Percentiles rank a stretch among this genome's conserved stretches.
These are phyloP conservation scores for Glycine tomentella DNA, from an alignment of 306 rosid species.

Conservation along the genomic window DNA sequence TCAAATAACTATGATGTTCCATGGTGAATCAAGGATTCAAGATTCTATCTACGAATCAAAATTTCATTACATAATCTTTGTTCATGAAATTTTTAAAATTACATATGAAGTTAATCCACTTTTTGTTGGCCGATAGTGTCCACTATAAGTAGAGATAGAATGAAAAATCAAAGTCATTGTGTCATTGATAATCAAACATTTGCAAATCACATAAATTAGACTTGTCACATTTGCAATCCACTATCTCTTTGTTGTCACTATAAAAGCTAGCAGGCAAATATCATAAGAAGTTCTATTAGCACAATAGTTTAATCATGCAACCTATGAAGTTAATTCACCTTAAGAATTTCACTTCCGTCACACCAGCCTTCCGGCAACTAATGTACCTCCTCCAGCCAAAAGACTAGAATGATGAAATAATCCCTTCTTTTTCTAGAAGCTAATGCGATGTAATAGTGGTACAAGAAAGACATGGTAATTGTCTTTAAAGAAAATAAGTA, in stretches of 20 bases:
- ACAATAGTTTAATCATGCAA: slow-evolving; percentile 18
- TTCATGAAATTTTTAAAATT: slow-evolving; percentile 20
- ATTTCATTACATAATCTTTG: slow-evolving; percentile 22
- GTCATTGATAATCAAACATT: slow-evolving; percentile 38
- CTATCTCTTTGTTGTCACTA: background rate
- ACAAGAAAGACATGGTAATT: background rate
- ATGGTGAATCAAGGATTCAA: background rate
- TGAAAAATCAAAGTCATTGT: slow-evolving; percentile 52
- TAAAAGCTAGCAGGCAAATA: background rate
- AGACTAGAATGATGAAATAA: slow-evolving; percentile 86
- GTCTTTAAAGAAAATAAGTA: background rate
- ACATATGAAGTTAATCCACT: slow-evolving; percentile 21
- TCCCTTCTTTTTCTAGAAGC: slow-evolving; percentile 76
- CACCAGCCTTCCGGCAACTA: slow-evolving; percentile 86
- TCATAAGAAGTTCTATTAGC: slow-evolving; percentile 13
- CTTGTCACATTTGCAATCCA: background rate
- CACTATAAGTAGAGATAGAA: slow-evolving; percentile 91
- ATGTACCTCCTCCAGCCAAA: slow-evolving; percentile 89
- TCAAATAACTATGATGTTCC: background rate
- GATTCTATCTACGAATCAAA: slow-evolving; percentile 6
- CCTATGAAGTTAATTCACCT: slow-evolving; percentile 57
- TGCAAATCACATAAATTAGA: background rate
- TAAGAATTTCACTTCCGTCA: slow-evolving; percentile 68
- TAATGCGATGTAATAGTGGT: slow-evolving; percentile 29
- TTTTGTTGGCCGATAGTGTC: slow-evolving; percentile 90